Percentiles rank a stretch among this genome's conserved stretches.
These are phyloP conservation scores for Colletotrichum limetticola DNA, from an alignment of 2,329 filamentous ascomycete species.

Conservation along the genomic window DNA sequence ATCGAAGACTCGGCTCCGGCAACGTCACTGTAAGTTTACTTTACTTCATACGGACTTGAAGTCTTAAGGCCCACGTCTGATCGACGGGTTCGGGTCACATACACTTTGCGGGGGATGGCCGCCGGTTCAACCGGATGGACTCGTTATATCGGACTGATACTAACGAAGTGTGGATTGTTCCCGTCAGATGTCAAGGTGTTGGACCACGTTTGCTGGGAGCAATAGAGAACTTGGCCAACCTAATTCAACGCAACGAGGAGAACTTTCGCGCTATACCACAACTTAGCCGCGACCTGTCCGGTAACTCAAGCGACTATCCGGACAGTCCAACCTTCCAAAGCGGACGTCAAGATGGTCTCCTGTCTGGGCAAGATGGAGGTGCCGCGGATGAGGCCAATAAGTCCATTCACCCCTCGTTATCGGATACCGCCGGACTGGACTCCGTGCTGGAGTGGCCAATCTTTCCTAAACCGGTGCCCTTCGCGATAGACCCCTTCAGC, in stretches of 20 bases:
- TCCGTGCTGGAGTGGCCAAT: conserved; percentile 33
- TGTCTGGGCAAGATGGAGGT: conserved; percentile 2
- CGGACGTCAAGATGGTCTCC: neutral
- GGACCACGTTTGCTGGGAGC: conserved; percentile 27
- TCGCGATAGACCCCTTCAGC: conserved; percentile 23
- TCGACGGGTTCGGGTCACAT: neutral
- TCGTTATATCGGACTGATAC: conserved; percentile 6
- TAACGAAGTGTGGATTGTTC: neutral
- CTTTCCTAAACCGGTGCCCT: conserved; percentile 32
- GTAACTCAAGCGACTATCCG: conserved; percentile 29
- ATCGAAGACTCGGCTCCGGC: conserved; percentile 29
- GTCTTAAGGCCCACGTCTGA: neutral
- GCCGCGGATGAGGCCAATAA: conserved; percentile 3
- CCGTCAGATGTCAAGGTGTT: conserved; percentile 27
- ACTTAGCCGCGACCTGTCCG: conserved; percentile 29
- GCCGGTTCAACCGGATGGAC: neutral
- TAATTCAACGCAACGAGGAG: conserved; percentile 33
- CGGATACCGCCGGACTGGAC: conserved; percentile 28
- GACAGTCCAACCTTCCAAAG: conserved; percentile 21
- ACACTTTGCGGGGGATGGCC: neutral
- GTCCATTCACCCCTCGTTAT: neutral
- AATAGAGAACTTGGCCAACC: conserved; percentile 31
- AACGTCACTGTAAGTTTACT: conserved; percentile 28
- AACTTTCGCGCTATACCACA: conserved; percentile 32
- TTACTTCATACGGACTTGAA: neutral